Evolutionary conservation across 1,139 yeast genomes (phyloP).

Genomic region (Pneumocystis sp.): DNA sequence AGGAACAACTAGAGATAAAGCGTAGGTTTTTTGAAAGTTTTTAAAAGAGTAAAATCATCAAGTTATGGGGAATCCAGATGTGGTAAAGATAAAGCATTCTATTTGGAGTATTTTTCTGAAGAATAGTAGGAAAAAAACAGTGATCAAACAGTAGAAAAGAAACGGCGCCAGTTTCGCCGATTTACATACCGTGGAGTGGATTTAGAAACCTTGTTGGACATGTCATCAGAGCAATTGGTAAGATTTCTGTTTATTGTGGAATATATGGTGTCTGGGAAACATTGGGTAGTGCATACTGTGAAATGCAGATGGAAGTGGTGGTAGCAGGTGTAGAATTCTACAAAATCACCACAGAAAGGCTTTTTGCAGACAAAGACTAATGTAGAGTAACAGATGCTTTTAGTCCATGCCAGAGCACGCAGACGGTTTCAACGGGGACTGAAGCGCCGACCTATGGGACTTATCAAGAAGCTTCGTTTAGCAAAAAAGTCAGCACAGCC

Average conservation of each 20-base stretch:
- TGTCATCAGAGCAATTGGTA: constrained; percentile 94
- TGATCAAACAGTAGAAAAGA: constrained; percentile 25
- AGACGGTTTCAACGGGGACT: constrained; percentile 98
- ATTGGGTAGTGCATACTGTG: not conserved
- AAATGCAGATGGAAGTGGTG: no score
- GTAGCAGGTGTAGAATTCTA: no score
- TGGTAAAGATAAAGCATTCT: not conserved
- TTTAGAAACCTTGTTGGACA: constrained; percentile 82
- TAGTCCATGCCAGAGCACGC: constrained; percentile 98
- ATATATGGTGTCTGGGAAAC: not conserved
- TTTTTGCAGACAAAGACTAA: not conserved
- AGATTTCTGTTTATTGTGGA: not conserved
- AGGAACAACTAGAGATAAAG: no score
- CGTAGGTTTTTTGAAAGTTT: no score
- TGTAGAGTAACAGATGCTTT: constrained; percentile 28
- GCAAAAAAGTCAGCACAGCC: constrained; percentile 87
- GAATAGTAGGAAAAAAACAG: not conserved
- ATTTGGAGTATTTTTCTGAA: constrained; percentile 1
- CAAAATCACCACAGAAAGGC: no score
- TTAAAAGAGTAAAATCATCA: no score
- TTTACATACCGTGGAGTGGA: constrained; percentile 99
- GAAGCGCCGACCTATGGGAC: constrained; percentile 51
- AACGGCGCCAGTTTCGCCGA: constrained; percentile 88
- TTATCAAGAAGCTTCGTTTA: constrained; percentile 95
- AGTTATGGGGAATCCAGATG: not conserved